Evolutionary conservation across 805 yeast species (phyloP), one percentile per base, ranked within the genome.

Genomic region (Isabelozyma heimii): DNA sequence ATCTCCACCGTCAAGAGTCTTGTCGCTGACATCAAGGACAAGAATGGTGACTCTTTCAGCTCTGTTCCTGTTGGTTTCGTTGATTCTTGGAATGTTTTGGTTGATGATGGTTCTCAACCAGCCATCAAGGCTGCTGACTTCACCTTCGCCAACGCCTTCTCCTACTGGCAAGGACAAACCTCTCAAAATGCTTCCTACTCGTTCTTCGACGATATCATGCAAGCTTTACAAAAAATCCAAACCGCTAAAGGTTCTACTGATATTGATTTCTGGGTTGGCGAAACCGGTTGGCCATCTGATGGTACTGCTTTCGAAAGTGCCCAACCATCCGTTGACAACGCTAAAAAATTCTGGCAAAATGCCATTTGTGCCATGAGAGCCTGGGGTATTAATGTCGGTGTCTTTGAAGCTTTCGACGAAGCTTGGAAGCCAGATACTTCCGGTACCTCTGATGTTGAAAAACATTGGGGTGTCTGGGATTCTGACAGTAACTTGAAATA

Each of bases 161-260:
- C 97, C 8, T 92, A 91, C 85, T 92, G 98, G 98, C 98, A 92
- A 77, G 97, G 97, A 41, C 97, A 91, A 77, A 80, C 90, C 57
- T 80, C 79, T 81, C 63, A 69, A 44, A 91, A 91, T 69, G 82
- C 97, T 26, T 83, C 96, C 14, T 89, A 82, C 80, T 90, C 97
- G 2, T 92, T 91, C 86, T 82, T 90, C 58, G 97, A 91, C 68
- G 97, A 92, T 70, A 89, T 92, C 70, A 91, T 91, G 97, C 97
- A 92, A 80, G 97, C 97, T 57, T 76, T 92, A 69, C 96, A 90
- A 77, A 76, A 79, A 52, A 83, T 92, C 62, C 97, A 92, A 80
- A 76, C 89, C 58, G 70, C 81, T 60, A 91, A 92, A 79, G 97
- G 97, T 54, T 73, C 87, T 52, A 85, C 92, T 50, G 91, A 90